phyloP scores from a whole-genome alignment of 2,329 filamentous ascomycete genomes.

The Aureobasidium vineae region DNA sequence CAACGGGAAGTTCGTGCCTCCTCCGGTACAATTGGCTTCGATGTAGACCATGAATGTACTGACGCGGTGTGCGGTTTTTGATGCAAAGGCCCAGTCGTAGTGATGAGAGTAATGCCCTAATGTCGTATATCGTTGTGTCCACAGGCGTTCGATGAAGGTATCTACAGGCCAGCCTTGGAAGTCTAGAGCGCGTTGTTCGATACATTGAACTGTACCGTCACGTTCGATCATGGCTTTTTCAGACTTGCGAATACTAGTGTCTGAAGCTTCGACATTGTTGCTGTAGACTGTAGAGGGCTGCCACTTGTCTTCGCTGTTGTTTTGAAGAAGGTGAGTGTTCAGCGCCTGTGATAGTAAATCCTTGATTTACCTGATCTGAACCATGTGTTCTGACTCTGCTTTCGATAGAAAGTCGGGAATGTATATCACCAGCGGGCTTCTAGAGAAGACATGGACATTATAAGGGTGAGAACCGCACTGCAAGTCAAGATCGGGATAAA shows the following conservation, averaged over 20 bases:
- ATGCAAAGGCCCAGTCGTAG: slow-evolving; percentile 55
- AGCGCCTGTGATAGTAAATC: slow-evolving; percentile 21
- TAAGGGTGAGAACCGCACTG: slow-evolving; percentile 43
- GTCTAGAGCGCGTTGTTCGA: slow-evolving; percentile 56
- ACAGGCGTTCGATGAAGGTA: slow-evolving; percentile 60
- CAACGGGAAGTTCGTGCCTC: slow-evolving; percentile 61
- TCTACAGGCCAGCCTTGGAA: slow-evolving; percentile 61
- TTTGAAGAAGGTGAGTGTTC: background rate
- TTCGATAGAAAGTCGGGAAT: slow-evolving; percentile 55
- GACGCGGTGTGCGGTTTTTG: slow-evolving; percentile 41
- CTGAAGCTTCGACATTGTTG: slow-evolving; percentile 47
- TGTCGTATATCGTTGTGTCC: slow-evolving; percentile 59
- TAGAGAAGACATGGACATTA: slow-evolving; percentile 51
- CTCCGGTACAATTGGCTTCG: slow-evolving; percentile 53
- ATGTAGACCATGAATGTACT: slow-evolving; percentile 64
- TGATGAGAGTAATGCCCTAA: slow-evolving; percentile 60
- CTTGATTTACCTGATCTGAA: slow-evolving; percentile 53
- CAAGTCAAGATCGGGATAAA: slow-evolving; percentile 43
- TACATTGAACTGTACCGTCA: slow-evolving; percentile 54
- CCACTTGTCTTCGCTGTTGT: slow-evolving; percentile 48
- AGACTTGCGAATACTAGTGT: slow-evolving; percentile 53
- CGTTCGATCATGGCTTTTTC: slow-evolving; percentile 51
- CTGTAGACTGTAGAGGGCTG: slow-evolving; percentile 56
- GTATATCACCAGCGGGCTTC: slow-evolving; percentile 58
- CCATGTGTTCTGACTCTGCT: slow-evolving; percentile 51